These are phyloP conservation scores for Penicillium sp. DNA, from an alignment of 2,329 filamentous ascomycete genomes.

Conservation along the genomic window DNA sequence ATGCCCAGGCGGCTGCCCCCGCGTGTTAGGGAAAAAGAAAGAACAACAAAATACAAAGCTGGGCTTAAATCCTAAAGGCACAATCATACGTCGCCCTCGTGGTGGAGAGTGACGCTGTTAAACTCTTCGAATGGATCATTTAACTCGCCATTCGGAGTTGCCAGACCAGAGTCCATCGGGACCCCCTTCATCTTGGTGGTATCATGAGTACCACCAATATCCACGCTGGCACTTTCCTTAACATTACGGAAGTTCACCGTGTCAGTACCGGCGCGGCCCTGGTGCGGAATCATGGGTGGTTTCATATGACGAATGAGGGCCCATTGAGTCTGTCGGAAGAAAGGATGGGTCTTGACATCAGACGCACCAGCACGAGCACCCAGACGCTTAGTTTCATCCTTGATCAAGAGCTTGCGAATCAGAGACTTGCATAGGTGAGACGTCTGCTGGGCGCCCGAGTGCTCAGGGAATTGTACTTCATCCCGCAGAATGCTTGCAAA, in stretches of 20 bases:
- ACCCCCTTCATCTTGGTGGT: conserved; percentile 64
- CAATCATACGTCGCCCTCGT: conserved; percentile 69
- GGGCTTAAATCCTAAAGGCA: conserved; percentile 7
- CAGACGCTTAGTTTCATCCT: conserved; percentile 90
- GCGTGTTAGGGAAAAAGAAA: conserved; percentile 14
- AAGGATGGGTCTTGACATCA: conserved; percentile 92
- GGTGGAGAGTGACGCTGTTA: conserved; percentile 95
- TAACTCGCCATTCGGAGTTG: conserved; percentile 77
- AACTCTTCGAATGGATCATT: conserved; percentile 97
- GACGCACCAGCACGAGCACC: conserved; percentile 93
- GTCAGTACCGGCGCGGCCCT: conserved; percentile 77
- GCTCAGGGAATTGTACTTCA: conserved; percentile 93
- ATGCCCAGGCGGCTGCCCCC: conserved; percentile 24
- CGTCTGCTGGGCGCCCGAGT: conserved; percentile 75
- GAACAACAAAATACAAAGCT: conserved; percentile 10
- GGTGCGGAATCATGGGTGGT: conserved; percentile 90
- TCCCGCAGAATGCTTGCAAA: conserved; percentile 96
- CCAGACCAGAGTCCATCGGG: conserved; percentile 77
- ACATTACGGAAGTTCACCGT: conserved; percentile 97
- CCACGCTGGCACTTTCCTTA: conserved; percentile 93
- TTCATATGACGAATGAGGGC: conserved; percentile 96
- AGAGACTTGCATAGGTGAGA: conserved; percentile 95
- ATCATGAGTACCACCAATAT: conserved; percentile 52
- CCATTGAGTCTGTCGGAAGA: conserved; percentile 96
- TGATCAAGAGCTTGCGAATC: conserved; percentile 94